Base-by-base conservation (phyloP, 1,139 yeast genomes). In the Geotrichum aggregatum region DNA sequence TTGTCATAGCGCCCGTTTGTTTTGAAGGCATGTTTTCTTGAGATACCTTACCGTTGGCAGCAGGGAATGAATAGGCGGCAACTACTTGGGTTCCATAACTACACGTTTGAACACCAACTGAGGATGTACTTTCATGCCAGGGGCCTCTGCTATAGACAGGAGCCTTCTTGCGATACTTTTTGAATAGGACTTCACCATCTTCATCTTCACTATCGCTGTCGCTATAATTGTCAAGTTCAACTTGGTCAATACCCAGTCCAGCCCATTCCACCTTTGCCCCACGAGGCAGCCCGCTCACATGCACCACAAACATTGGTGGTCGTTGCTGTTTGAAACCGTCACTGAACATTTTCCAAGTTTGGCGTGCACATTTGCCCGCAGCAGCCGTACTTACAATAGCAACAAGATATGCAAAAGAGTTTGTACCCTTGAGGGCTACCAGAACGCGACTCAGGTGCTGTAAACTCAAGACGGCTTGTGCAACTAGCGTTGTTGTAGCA, bases 251-350 rank as follows among this genome's bases (percentile, higher is more conserved):
- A 3, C 66, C 68, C 4, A 56, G 34, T 5, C 61, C 66, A 3
- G 86, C 79, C 94, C 96, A 87, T 69, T 91, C 98, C 18, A 85
- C 78, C 13, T 66, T 63, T 0, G 96, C 94, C 35, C 75, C 74
- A 47, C 79, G 78, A 1, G 98, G 98, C 47, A 92, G 71, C 26
- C 71, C 75, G 0, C 71, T 67, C 0, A 88, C 87, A 56, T 78
- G 76, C 0, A 80, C 87, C 4, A 85, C 73, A 2, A 66, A 41
- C 28, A 67, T 56, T 7, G 61, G 59, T 6, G 59, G 33, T 7
- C 35, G 36, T 11, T 30, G 19, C 11, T 41, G 45, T n/a, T n/a
- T n/a, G n/a, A n/a, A n/a, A 3, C 14, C 26, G 3, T 31, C 19
- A 16, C 28, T 36, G 2, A 39, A 43, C 10, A 21, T 26, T 1